Base-by-base conservation (phyloP, 768 basidiomycete species). In the Mycena venus region DNA sequence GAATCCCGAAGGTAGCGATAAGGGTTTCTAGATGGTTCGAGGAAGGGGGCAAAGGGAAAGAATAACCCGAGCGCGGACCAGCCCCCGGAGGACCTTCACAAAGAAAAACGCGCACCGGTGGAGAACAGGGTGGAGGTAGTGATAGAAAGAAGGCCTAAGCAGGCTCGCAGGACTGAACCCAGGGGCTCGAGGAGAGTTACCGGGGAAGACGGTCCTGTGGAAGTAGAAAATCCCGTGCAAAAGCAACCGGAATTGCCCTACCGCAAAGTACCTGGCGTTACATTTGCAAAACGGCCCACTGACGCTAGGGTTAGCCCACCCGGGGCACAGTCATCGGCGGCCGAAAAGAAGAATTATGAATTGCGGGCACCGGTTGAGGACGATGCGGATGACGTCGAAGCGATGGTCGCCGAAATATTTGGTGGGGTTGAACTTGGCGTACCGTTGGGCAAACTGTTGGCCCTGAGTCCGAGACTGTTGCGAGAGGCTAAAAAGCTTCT, bases 171-270 rank as follows among this genome's bases (percentile, higher is more conserved):
- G n/a, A n/a, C n/a, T n/a, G n/a, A n/a, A n/a, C n/a, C n/a, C n/a
- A n/a, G n/a, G n/a, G n/a, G n/a, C n/a, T n/a, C n/a, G n/a, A n/a
- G n/a, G n/a, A n/a, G n/a, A n/a, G n/a, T n/a, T n/a, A n/a, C n/a
- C n/a, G n/a, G n/a, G n/a, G n/a, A n/a, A n/a, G n/a, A n/a, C n/a
- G n/a, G n/a, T n/a, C n/a, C n/a, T n/a, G n/a, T n/a, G n/a, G n/a
- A n/a, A n/a, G n/a, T n/a, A n/a, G n/a, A n/a, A n/a, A n/a, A n/a
- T n/a, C n/a, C n/a, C n/a, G n/a, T n/a, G n/a, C n/a, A n/a, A n/a
- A n/a, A n/a, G n/a, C n/a, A n/a, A n/a, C n/a, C n/a, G 42, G 42
- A 44, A 17, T 21, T 69, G 4, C 68, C 68, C 15, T 69, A 31
- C n/a, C 10, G 58, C 6, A 29, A n/a, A 4, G 68, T 70, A 19